Percentiles rank a stretch among this genome's conserved stretches.
Evolutionary conservation across 2,329 filamentous ascomycete genomes (phyloP).

Genomic region (Cladophialophora psammophila): DNA sequence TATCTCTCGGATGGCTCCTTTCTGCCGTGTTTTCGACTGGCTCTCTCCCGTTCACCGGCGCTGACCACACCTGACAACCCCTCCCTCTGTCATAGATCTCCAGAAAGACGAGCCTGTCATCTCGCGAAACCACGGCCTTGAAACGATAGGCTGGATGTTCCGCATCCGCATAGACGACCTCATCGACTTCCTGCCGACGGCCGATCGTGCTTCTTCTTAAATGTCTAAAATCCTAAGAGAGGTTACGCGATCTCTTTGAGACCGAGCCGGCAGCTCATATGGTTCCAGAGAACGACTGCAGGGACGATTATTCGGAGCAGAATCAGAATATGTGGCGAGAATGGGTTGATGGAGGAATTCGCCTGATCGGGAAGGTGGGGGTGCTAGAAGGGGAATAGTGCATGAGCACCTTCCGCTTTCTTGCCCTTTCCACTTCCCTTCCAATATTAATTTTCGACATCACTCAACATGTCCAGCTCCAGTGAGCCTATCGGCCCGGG

Average conservation of each 20-base stretch:
- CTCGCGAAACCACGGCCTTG: slow-evolving; percentile 8
- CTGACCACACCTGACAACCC: slow-evolving; percentile 13
- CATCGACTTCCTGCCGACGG: slow-evolving; percentile 14
- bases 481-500: background rate
- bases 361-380: background rate
- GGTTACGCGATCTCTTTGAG: background rate
- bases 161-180: slow-evolving; percentile 18
- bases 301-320: background rate
- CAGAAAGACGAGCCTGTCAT: slow-evolving; percentile 19
- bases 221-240: background rate
- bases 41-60: background rate
- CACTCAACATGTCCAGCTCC: background rate
- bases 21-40: background rate
- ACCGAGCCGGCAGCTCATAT: background rate
- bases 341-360: background rate
- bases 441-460: background rate
- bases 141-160: slow-evolving; percentile 15
- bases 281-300: background rate
- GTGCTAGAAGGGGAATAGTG: background rate
- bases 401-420: background rate
- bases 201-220: slow-evolving; percentile 3
- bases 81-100: slow-evolving; percentile 23
- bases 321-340: background rate
- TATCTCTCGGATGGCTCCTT: background rate
- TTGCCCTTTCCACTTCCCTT: background rate